Evolutionary conservation across 2,329 filamentous ascomycete species (phyloP).

Genomic region (Penicillium nordicum): DNA sequence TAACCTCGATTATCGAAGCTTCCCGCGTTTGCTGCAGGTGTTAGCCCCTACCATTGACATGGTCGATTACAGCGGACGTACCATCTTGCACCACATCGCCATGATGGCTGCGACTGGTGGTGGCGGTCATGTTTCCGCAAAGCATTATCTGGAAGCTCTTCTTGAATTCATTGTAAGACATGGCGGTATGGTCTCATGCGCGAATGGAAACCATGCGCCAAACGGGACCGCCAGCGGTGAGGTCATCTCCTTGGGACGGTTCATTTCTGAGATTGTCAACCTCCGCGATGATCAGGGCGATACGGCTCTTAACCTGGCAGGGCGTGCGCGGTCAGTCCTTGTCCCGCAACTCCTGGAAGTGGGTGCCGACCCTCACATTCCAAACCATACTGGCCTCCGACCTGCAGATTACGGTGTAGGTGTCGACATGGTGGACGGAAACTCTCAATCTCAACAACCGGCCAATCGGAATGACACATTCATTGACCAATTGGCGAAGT

Average conservation of each 20-base stretch:
- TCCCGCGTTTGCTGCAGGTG: constrained; percentile 84
- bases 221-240: constrained; percentile 40
- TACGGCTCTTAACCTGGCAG: constrained; percentile 89
- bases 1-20: constrained; percentile 84
- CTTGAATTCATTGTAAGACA: constrained; percentile 92
- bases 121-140: constrained; percentile 75
- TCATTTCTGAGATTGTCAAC: constrained; percentile 97
- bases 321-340: constrained; percentile 91
- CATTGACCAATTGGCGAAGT: constrained; percentile 43
- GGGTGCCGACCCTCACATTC: constrained; percentile 85
- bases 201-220: constrained; percentile 28
- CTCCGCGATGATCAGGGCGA: constrained; percentile 91
- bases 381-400: constrained; percentile 82
- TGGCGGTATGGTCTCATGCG: constrained; percentile 57
- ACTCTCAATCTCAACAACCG: constrained; percentile 45
- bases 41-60: constrained; percentile 87
- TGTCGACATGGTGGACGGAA: constrained; percentile 56
- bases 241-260: constrained; percentile 83
- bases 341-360: constrained; percentile 96
- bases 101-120: constrained; percentile 95
- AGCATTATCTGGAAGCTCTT: constrained; percentile 92
- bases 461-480: constrained; percentile 45
- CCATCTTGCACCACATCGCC: constrained; percentile 92
- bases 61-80: constrained; percentile 81
- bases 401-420: constrained; percentile 95